Base-by-base conservation (phyloP, 768 basidiomycete species). In the Russula compacta region DNA sequence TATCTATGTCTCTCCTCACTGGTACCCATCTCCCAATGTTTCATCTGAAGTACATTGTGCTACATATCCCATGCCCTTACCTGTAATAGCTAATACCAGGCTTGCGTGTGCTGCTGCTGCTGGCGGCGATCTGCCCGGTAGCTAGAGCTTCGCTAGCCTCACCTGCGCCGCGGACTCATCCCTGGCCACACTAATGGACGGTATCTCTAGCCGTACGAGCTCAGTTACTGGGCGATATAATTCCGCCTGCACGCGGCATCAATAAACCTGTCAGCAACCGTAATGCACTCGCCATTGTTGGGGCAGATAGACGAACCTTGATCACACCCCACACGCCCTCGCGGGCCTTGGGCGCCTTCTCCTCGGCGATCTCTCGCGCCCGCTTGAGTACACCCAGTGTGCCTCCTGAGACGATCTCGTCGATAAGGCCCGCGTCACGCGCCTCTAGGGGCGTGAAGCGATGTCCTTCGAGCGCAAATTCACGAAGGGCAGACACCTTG, bases 391-490 rank as follows among this genome's bases (percentile, higher is more conserved):
- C 78, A 40, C 74, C 74, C 12, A 84, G 86, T 33, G 82, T 82
- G 33, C 74, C 73, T 0, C 83, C 83, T 19, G 76, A 76, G 5
- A 85, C 84, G 38, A 92, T 68, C 59, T 84, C 75, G 70, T 95
- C 93, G 19, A 95, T 72, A 12, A 93, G 72, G 4, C 87, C 87
- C 19, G 76, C 77, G 19, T 78, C 72, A 8, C 85, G 75, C 2
- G 89, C 85, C 68, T 95, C 92, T 6, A 73, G 59, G 2, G 92
- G 82, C 0, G 86, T 83, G 70, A 89, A 94, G 44, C 87, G 80
- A 67, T 90, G 80, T 0, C 89, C 93, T 66, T 92, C 89, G 2
- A 95, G 76, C 12, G 84, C 83, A 46, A 92, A 83, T 67, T 88
- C 86, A 53, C 90, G 84, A 8, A 83, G 78, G 11, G 84, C 78